Evolutionary conservation across 345 rosid species (phyloP), one percentile per base, ranked within the genome.

Genomic region (Microthlaspi erraticum): DNA sequence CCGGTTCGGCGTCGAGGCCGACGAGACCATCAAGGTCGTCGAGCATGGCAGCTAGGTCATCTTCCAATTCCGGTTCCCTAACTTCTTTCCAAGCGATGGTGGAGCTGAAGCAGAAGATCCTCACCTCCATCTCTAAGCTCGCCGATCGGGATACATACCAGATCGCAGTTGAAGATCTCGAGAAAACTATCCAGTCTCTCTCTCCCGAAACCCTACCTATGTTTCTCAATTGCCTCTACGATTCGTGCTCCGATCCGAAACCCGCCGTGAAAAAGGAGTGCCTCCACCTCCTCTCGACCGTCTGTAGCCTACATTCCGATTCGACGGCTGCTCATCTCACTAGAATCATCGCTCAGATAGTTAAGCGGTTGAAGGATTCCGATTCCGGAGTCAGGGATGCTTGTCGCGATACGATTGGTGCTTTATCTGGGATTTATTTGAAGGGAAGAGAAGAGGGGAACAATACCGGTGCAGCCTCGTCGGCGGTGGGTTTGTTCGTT

Each of bases 341-440:
- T 32, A 89, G 81, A 65, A 83, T 93, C 67, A 78, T 91, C 11
- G 77, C 85, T 34, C 88, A 89, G 85, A 66, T 93, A 42, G 86
- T 85, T n/a, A 85, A 82, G 77, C 81, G 92, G 67, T 72, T 91
- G 26, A 93, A 89, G 59, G 98, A 93, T 65, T 77, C 92, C 5
- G 98, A 93, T 82, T 93, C 97, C 1, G 87, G 88, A n/a, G 93
- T 93, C 17, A 87, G 84, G 79, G 99, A 95, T 72, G 94, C 96
- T 2, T 95, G 99, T 50, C 78, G 96, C 1, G 98, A 92, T 46
- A 78, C 94, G n/a, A 81, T 95, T 67, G 98, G 97, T 45, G 84
- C 68, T 3, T 77, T 92, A 13, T 86, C 99, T 1, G 79, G 80
- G 70, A 72, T 82, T 72, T 95, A 90, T 56, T 77, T 95, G 64